Conservation (phyloP, 2,329 filamentous ascomycete genomes). For the Gremmenia infestans region DNA sequence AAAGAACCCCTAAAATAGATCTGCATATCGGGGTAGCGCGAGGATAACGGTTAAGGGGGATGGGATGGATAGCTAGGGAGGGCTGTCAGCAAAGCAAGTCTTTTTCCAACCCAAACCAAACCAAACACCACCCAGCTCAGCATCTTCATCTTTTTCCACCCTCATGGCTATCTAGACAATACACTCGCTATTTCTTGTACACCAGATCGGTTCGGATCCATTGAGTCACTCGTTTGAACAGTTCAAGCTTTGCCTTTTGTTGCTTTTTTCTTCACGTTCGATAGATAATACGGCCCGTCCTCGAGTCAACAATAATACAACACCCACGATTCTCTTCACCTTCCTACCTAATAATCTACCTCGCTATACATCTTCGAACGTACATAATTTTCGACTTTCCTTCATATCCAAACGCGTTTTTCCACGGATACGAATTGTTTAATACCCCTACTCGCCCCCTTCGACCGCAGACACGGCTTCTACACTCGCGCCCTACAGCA, state of each 20-base stretch:
- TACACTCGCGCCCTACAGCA: slow-evolving; percentile 52
- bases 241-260: slow-evolving; percentile 6
- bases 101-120: background rate
- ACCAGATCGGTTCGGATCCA: slow-evolving; percentile 15
- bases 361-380: slow-evolving; percentile 16
- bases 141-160: background rate
- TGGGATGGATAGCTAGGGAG: background rate
- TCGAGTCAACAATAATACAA: slow-evolving; percentile 12
- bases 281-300: slow-evolving; percentile 19
- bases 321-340: slow-evolving; percentile 11
- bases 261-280: slow-evolving; percentile 18
- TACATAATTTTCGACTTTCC: slow-evolving; percentile 16
- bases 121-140: background rate
- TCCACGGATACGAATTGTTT: slow-evolving; percentile 22
- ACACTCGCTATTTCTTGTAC: slow-evolving; percentile 26
- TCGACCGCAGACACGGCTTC: slow-evolving; percentile 46
- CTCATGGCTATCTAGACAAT: background rate
- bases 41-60: background rate
- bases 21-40: background rate
- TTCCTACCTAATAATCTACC: slow-evolving; percentile 13
- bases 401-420: slow-evolving; percentile 23
- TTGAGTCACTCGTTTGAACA: slow-evolving; percentile 29
- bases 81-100: background rate
- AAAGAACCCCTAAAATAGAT: background rate
- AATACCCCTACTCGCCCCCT: slow-evolving; percentile 21